Conservation (phyloP, 306 rosid species). For the Inga laurina region DNA sequence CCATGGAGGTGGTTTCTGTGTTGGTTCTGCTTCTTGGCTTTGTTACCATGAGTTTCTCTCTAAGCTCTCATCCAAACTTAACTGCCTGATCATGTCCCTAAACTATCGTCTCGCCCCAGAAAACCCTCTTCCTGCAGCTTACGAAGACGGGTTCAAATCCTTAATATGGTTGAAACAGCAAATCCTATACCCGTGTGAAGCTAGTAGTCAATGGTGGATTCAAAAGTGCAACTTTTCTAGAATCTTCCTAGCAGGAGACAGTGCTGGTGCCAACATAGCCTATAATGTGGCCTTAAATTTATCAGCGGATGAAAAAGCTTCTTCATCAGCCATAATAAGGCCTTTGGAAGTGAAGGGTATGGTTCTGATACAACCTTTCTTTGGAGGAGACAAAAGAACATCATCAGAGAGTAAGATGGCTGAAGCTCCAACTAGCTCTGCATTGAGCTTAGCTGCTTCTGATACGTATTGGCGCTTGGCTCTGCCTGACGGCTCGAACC, state of each 20-base stretch:
- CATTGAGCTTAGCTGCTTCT: constrained; percentile 62
- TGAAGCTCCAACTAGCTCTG: constrained; percentile 40
- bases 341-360: constrained; percentile 49
- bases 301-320: constrained; percentile 20
- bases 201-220: constrained; percentile 60
- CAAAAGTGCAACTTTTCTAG: constrained; percentile 53
- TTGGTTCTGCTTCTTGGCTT: constrained; percentile 89
- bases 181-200: constrained; percentile 20
- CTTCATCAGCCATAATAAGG: not conserved
- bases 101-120: constrained; percentile 87
- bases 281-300: constrained; percentile 51
- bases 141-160: constrained; percentile 74
- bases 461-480: constrained; percentile 87
- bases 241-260: constrained; percentile 72
- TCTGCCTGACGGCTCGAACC: constrained; percentile 55
- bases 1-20: constrained; percentile 93
- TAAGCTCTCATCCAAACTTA: constrained; percentile 44
- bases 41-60: constrained; percentile 77
- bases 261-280: constrained; percentile 93
- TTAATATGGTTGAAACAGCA: constrained; percentile 66
- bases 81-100: constrained; percentile 70
- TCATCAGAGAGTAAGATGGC: constrained; percentile 61
- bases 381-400: constrained; percentile 76
- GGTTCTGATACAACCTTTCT: constrained; percentile 72
- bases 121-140: constrained; percentile 85